phyloP scores from a whole-genome alignment of 2,329 filamentous ascomycete species.

The Fusarium avenaceum region DNA sequence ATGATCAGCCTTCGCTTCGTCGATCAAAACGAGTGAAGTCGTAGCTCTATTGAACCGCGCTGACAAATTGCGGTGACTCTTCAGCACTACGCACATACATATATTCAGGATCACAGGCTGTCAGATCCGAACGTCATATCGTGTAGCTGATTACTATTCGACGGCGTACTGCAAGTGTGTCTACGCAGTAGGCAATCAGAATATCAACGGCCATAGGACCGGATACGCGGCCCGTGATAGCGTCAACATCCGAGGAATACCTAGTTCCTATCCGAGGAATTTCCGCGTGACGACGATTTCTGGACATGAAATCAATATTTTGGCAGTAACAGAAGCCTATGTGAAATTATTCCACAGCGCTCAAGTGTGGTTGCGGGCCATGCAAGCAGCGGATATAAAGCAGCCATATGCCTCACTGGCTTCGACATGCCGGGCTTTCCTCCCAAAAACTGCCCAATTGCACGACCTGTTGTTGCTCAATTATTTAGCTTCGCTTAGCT shows the following conservation, averaged over 20 bases:
- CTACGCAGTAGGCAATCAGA: conserved; percentile 8
- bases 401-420: conserved; percentile 14
- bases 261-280: conserved; percentile 45
- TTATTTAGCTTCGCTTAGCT: conserved; percentile 1
- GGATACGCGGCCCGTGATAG: conserved; percentile 45
- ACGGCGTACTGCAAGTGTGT: conserved; percentile 11
- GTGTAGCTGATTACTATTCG: conserved; percentile 10
- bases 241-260: conserved; percentile 45
- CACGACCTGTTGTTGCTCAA: neutral
- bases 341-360: conserved; percentile 12
- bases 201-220: conserved; percentile 17
- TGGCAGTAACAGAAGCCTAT: conserved; percentile 17
- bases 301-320: conserved; percentile 20
- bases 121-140: conserved; percentile 1
- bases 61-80: neutral
- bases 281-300: conserved; percentile 32
- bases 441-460: conserved; percentile 11
- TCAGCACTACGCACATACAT: conserved; percentile 1
- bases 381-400: conserved; percentile 22
- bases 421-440: conserved; percentile 12
- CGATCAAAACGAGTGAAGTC: conserved; percentile 46
- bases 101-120: neutral
- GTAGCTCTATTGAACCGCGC: conserved; percentile 17
- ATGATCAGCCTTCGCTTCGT: conserved; percentile 34
- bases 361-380: conserved; percentile 14